phyloP scores from a whole-genome alignment of 2,329 filamentous ascomycete genomes.

The Phoma sp. region DNA sequence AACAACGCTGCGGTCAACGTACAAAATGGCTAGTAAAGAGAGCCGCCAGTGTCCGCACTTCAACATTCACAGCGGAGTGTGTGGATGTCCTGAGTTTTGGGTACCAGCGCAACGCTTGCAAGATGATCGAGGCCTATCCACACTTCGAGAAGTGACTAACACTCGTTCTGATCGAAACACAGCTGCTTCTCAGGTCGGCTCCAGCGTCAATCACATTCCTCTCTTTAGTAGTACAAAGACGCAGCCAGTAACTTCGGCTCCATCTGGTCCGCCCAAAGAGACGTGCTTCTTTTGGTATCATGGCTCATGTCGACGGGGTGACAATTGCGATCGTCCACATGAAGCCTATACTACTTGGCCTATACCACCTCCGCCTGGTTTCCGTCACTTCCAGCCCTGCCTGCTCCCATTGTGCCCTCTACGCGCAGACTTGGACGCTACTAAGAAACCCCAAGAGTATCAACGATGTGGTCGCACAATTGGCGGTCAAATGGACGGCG shows the following conservation, averaged over 20 bases:
- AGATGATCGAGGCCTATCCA: background rate
- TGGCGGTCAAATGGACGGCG: constrained; percentile 18
- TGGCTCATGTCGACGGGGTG: constrained; percentile 19
- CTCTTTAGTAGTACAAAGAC: background rate
- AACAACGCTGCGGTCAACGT: background rate
- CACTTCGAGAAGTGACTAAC: background rate
- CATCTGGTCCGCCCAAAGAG: constrained; percentile 22
- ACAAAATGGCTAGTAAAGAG: constrained; percentile 1
- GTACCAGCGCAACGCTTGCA: background rate
- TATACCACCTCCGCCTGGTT: constrained; percentile 24
- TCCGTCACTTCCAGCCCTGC: constrained; percentile 25
- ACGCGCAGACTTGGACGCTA: constrained; percentile 17
- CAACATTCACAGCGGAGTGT: constrained; percentile 27
- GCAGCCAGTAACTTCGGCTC: background rate
- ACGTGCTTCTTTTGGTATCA: constrained; percentile 42
- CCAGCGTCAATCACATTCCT: constrained; percentile 2
- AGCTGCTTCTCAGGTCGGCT: background rate
- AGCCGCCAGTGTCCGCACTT: constrained; percentile 16
- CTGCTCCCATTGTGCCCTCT: constrained; percentile 28
- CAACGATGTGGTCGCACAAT: background rate
- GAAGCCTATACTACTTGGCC: constrained; percentile 31
- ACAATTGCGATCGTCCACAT: constrained; percentile 20
- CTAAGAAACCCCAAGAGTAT: background rate
- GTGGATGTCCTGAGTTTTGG: constrained; percentile 38
- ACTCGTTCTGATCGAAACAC: background rate